Evolutionary conservation across 768 basidiomycete species (phyloP), one percentile per base, ranked within the genome.

Genomic region (Wakefieldia striispora): DNA sequence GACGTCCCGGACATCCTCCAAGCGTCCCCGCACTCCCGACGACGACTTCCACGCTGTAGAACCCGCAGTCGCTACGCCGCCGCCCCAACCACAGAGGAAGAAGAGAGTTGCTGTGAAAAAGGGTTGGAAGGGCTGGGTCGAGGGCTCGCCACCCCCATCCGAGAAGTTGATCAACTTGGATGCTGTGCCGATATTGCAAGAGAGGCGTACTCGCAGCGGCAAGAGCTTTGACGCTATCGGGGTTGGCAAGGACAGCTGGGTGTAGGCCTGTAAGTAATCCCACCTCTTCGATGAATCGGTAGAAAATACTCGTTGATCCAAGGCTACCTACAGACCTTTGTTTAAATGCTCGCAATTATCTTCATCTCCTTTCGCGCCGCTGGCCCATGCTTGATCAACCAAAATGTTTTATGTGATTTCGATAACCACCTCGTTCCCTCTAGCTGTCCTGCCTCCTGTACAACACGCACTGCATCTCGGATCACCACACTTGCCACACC

Each of bases 61-160:
- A 46, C 61, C 55, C 35, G 60, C 45, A 38, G 61, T 54, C 31
- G 53, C 42, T 7, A 50, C 53, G 4, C 23, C 59, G n/a, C 54
- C 65, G 17, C 55, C 64, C 9, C 63, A 58, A 23, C 71, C 61
- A n/a, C 76, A 77, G 39, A 78, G 75, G 66, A 88, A 80, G 73
- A 83, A 84, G 57, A 72, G 77, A 38, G 76, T 83, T 19, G 72
- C 79, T 0, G 83, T 78, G 31, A 83, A 77, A 70, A 91, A 91
- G 67, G 89, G 89, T 16, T 91, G 89, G 89, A 91, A 91, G 73
- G 89, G 89, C 34, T 91, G 89, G 89, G 86, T 91, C 19, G 89
- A 90, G 72, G 88, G 88, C 57, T 89, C 88, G 19, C 86, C 86
- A 21, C 81, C 82, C 45, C 86, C 89, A 19, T 88, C 86, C 14